A percentile compares a stretch with the other conserved stretches of the same genome.
These are phyloP conservation scores for Amanita inopinata DNA, from an alignment of 768 basidiomycete genomes.

Conservation along the genomic window DNA sequence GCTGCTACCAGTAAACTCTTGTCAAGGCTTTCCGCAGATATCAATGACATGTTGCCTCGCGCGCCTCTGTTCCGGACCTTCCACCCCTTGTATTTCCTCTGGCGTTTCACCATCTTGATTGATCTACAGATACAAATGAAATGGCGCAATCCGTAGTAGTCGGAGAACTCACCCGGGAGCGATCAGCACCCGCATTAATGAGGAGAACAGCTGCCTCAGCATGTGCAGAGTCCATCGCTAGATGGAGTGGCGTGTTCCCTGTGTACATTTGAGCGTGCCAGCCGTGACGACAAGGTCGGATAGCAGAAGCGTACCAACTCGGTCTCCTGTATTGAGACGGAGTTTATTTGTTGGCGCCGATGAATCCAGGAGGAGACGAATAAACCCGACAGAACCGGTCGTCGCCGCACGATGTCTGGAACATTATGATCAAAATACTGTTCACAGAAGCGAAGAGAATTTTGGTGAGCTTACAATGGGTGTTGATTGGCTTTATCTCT, in stretches of 20 bases:
- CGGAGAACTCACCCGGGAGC: conserved; percentile 57
- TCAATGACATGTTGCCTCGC: conserved; percentile 71
- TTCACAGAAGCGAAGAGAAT: conserved; percentile 16
- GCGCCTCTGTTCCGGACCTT: conserved; percentile 79
- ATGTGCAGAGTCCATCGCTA: conserved; percentile 95
- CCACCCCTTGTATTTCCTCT: conserved; percentile 84
- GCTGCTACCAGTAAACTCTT: no score
- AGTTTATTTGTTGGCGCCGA: conserved; percentile 69
- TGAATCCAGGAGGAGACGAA: conserved; percentile 76
- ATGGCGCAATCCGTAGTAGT: conserved; percentile 2
- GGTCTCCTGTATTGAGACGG: conserved; percentile 79
- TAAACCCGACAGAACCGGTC: conserved; percentile 86
- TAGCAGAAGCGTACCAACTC: conserved; percentile 45
- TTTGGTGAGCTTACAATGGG: conserved; percentile 55
- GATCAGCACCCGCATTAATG: conserved; percentile 94
- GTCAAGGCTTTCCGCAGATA: conserved; percentile 52
- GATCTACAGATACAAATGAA: conserved; percentile 34
- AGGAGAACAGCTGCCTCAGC: conserved; percentile 84
- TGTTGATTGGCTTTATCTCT: conserved; percentile 90
- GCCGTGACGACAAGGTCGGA: conserved; percentile 10
- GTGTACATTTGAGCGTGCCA: conserved; percentile 5
- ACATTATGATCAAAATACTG: conserved; percentile 9
- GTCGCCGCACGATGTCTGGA: conserved; percentile 90
- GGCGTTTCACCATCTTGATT: conserved; percentile 83
- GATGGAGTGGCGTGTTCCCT: conserved; percentile 95